A percentile compares a stretch with the other conserved stretches of the same genome.
phyloP scores from a whole-genome alignment of 352 stramenopile species.

The Paralagenidium karlingii region DNA sequence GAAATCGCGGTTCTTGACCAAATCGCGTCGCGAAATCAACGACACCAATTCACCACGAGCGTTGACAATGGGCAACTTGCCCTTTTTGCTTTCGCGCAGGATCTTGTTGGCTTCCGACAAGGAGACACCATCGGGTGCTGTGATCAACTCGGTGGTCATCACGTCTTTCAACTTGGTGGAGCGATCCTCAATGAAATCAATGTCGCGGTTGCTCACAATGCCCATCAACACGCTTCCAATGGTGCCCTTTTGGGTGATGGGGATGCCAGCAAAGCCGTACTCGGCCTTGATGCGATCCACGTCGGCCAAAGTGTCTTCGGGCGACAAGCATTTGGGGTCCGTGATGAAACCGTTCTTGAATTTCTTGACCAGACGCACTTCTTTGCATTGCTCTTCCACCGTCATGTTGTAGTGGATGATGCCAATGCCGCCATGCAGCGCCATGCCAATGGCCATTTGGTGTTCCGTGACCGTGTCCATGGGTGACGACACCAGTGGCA shows the following conservation, averaged over 20 bases:
- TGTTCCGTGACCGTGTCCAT: slow-evolving; percentile 99
- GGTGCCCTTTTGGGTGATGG: slow-evolving; percentile 96
- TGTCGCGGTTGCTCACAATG: slow-evolving; percentile 99
- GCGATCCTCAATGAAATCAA: slow-evolving; percentile 97
- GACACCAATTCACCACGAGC: slow-evolving; percentile 95
- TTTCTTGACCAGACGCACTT: slow-evolving; percentile 94
- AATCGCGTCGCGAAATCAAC: slow-evolving; percentile 96
- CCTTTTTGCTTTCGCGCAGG: slow-evolving; percentile 97
- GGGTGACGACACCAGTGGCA: slow-evolving; percentile 94
- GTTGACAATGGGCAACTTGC: slow-evolving; percentile 99
- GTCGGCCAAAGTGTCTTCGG: slow-evolving; percentile 92
- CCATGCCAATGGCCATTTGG: slow-evolving; percentile 99
- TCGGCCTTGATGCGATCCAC: slow-evolving; percentile 90
- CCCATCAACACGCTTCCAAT: slow-evolving; percentile 96
- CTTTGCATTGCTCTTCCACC: slow-evolving; percentile 93
- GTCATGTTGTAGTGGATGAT: slow-evolving; percentile 99
- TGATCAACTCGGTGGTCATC: slow-evolving; percentile 87
- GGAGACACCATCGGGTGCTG: slow-evolving; percentile 90
- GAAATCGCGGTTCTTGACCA: slow-evolving; percentile 98
- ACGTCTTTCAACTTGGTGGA: slow-evolving; percentile 73
- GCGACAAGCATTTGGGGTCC: slow-evolving; percentile 94
- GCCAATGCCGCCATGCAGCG: slow-evolving; percentile 96
- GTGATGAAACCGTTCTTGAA: slow-evolving; percentile 99
- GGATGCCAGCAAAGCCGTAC: slow-evolving; percentile 97
- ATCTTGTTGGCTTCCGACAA: slow-evolving; percentile 97